Evolutionary conservation across 1,284 basidiomycete genomes (phyloP).

Genomic region (Coniferiporia weirii): DNA sequence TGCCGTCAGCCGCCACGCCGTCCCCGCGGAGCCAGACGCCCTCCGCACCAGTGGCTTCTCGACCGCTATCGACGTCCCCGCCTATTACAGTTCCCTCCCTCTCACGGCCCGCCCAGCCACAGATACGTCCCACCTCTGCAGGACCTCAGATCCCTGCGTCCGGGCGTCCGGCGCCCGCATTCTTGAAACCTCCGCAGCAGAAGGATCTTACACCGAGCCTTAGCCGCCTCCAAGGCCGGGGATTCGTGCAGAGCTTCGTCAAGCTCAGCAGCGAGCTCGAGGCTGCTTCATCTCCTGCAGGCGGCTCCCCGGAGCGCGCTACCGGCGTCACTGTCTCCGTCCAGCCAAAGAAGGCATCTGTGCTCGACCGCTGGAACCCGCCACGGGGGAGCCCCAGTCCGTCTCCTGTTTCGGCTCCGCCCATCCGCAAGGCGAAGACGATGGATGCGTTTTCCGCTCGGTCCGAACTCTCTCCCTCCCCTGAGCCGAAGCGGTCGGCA

Average conservation of each 20-base stretch:
- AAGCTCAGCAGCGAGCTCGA: conserved; percentile 56
- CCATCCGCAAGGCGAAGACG: conserved; percentile 15
- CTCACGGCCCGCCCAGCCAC: conserved; percentile 52
- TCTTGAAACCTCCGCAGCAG: conserved; percentile 46
- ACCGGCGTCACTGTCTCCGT: background rate
- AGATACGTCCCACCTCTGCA: conserved; percentile 32
- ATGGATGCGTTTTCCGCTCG: conserved; percentile 2
- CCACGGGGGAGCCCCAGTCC: conserved; percentile 21
- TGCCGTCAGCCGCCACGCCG: background rate
- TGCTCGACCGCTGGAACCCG: conserved; percentile 64
- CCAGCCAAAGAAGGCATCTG: conserved; percentile 33
- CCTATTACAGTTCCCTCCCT: conserved; percentile 40
- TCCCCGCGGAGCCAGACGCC: conserved; percentile 4
- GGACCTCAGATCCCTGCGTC: conserved; percentile 44
- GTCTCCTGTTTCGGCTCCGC: conserved; percentile 23
- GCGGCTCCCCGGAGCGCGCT: conserved; percentile 14
- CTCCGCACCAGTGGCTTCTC: background rate
- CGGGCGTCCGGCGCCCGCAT: conserved; percentile 48
- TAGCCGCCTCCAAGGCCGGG: conserved; percentile 73
- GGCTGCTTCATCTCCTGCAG: conserved; percentile 19
- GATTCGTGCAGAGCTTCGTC: conserved; percentile 77
- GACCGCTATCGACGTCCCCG: conserved; percentile 33
- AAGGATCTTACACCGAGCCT: conserved; percentile 78
- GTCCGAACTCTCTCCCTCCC: background rate
- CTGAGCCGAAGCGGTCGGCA: conserved; percentile 5